phyloP scores from a whole-genome alignment of 2,329 filamentous ascomycete species.

The Xylaria sp. region DNA sequence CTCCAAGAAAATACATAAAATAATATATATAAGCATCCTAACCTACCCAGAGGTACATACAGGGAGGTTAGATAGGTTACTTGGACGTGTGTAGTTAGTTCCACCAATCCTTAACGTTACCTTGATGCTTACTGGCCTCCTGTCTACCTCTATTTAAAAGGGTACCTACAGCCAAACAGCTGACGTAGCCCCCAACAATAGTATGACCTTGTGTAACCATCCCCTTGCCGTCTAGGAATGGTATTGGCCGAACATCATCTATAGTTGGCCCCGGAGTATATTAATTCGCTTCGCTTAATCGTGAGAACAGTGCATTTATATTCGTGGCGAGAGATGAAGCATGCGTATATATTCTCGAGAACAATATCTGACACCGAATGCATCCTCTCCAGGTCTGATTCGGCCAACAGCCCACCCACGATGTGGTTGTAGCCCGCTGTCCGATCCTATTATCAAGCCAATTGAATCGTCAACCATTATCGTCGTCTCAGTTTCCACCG shows the following conservation, averaged over 20 bases:
- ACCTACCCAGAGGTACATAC: too few relatives aligned
- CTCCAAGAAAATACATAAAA: too few relatives aligned
- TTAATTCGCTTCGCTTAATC: neutral
- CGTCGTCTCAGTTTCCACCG: constrained; percentile 30
- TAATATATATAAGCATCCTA: too few relatives aligned
- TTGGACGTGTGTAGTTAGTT: neutral
- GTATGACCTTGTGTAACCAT: neutral
- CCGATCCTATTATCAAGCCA: constrained; percentile 26
- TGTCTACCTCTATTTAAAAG: neutral
- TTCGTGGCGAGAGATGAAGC: constrained; percentile 24
- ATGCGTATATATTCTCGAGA: constrained; percentile 35
- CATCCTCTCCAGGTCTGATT: constrained; percentile 9
- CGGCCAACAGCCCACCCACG: constrained; percentile 10
- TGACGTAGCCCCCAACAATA: neutral
- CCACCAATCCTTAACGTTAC: neutral
- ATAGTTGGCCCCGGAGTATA: neutral
- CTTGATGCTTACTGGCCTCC: neutral
- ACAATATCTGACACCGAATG: constrained; percentile 34
- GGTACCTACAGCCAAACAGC: neutral
- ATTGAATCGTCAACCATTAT: constrained; percentile 38
- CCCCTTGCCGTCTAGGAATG: neutral
- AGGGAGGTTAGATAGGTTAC: neutral
- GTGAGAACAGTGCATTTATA: neutral
- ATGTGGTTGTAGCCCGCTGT: constrained; percentile 1
- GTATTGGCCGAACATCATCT: neutral